phyloP scores from a whole-genome alignment of 805 yeast genomes.

The Torulaspora maleeae region DNA sequence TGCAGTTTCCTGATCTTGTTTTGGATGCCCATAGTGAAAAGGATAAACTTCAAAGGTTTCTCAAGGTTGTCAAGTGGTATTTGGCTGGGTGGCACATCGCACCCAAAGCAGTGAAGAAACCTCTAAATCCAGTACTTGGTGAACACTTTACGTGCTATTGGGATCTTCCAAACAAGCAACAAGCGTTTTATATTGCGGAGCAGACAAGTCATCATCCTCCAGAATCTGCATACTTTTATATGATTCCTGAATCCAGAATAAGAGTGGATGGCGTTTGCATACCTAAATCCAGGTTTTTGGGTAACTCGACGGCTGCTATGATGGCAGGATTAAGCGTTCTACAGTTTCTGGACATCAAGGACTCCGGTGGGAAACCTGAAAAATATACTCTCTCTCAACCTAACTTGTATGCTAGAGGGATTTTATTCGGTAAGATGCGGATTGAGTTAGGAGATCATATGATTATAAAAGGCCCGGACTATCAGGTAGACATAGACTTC shows the following conservation, averaged over 20 bases:
- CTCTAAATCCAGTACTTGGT: slow-evolving; percentile 90
- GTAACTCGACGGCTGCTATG: slow-evolving; percentile 94
- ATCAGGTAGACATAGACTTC: slow-evolving; percentile 80
- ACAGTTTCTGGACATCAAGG: slow-evolving; percentile 56
- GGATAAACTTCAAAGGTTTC: slow-evolving; percentile 64
- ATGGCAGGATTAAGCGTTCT: slow-evolving; percentile 88
- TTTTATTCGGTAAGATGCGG: slow-evolving; percentile 82
- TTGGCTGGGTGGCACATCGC: slow-evolving; percentile 97
- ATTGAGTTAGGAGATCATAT: slow-evolving; percentile 92
- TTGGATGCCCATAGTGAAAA: slow-evolving; percentile 57
- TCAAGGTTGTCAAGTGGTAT: slow-evolving; percentile 80
- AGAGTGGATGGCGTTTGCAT: slow-evolving; percentile 84
- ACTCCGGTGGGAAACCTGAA: slow-evolving; percentile 51
- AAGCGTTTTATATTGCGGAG: slow-evolving; percentile 83
- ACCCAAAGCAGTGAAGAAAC: slow-evolving; percentile 97
- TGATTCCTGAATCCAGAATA: slow-evolving; percentile 73
- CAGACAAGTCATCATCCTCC: slow-evolving; percentile 99
- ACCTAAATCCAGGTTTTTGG: slow-evolving; percentile 84
- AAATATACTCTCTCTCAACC: slow-evolving; percentile 87
- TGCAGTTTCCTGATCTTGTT: slow-evolving; percentile 72
- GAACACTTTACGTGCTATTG: slow-evolving; percentile 89
- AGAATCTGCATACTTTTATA: slow-evolving; percentile 85
- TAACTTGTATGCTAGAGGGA: slow-evolving; percentile 90
- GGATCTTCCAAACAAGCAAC: slow-evolving; percentile 70
- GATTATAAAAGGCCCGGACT: slow-evolving; percentile 58